Percentiles rank a stretch among this genome's conserved stretches.
phyloP scores from a whole-genome alignment of 257 asterid genomes.

The Salvia rosmarinus region DNA sequence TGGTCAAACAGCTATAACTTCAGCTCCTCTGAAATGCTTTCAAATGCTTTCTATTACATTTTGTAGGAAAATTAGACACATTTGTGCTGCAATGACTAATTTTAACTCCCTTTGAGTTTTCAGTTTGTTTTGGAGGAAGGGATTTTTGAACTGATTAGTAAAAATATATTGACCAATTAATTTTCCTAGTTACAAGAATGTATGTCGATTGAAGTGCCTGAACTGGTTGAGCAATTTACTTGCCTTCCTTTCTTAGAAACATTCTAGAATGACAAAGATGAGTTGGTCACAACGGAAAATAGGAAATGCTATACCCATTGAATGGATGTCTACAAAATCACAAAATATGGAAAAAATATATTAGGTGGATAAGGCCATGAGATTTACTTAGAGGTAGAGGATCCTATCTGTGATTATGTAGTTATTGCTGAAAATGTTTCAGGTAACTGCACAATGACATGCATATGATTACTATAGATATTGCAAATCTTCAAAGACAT shows the following conservation, averaged over 20 bases:
- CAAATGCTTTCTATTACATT: neutral
- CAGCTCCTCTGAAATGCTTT: neutral
- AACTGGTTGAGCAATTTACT: neutral
- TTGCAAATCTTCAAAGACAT: conserved; percentile 8
- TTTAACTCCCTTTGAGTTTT: neutral
- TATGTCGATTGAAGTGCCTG: neutral
- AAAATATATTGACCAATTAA: neutral
- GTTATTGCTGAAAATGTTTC: conserved; percentile 4
- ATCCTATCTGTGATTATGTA: conserved; percentile 14
- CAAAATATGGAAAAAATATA: neutral
- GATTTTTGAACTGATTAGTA: neutral
- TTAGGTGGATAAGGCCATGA: neutral
- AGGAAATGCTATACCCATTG: neutral
- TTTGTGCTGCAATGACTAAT: neutral
- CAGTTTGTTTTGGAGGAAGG: neutral
- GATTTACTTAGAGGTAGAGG: conserved; percentile 8
- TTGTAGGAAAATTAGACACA: neutral
- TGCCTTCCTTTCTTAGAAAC: neutral
- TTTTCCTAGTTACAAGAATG: neutral
- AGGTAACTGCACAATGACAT: neutral
- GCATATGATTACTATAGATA: conserved; percentile 13
- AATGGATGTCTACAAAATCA: neutral
- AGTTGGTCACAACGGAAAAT: neutral
- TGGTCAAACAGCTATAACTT: neutral
- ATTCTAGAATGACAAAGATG: neutral